Evolutionary conservation across 2,329 filamentous ascomycete species (phyloP).

Genomic region (Arthroderma sp.): DNA sequence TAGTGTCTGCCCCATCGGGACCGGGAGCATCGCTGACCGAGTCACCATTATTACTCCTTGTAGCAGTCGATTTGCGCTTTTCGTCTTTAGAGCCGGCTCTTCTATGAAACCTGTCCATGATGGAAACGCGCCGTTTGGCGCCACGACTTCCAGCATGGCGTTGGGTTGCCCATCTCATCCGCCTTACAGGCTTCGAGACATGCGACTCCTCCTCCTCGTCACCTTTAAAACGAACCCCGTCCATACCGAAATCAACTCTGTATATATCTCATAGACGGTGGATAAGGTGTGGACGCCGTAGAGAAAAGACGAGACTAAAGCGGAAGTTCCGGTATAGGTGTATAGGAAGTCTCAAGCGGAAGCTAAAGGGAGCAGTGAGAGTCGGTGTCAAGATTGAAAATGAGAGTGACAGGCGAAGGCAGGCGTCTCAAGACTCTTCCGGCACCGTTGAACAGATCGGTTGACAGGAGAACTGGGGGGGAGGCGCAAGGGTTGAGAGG

Average conservation of each 20-base stretch:
- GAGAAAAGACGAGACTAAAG: no score
- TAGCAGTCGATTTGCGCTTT: constrained; percentile 42
- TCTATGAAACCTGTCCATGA: constrained; percentile 63
- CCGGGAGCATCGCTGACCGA: constrained; percentile 15
- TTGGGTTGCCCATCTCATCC: constrained; percentile 93
- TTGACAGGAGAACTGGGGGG: neutral
- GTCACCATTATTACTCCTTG: constrained; percentile 22
- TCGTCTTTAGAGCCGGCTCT: constrained; percentile 53
- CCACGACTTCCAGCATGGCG: constrained; percentile 65
- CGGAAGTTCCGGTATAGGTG: no score
- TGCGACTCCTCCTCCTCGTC: constrained; percentile 25
- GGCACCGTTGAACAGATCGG: neutral
- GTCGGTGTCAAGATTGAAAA: no score
- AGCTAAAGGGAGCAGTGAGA: no score
- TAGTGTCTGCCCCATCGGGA: constrained; percentile 27
- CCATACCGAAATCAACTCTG: constrained; percentile 18
- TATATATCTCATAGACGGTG: constrained; percentile 6
- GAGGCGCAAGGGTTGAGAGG: neutral
- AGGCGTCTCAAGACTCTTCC: no score
- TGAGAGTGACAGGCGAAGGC: no score
- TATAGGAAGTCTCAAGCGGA: no score
- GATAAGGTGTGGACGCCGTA: no score
- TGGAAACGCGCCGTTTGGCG: constrained; percentile 64
- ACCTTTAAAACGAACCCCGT: constrained; percentile 23
- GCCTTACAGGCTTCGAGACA: constrained; percentile 52